Evolutionary conservation across 306 rosid genomes (phyloP), one percentile per base, ranked within the genome.

Genomic region (Acacia crassicarpa): DNA sequence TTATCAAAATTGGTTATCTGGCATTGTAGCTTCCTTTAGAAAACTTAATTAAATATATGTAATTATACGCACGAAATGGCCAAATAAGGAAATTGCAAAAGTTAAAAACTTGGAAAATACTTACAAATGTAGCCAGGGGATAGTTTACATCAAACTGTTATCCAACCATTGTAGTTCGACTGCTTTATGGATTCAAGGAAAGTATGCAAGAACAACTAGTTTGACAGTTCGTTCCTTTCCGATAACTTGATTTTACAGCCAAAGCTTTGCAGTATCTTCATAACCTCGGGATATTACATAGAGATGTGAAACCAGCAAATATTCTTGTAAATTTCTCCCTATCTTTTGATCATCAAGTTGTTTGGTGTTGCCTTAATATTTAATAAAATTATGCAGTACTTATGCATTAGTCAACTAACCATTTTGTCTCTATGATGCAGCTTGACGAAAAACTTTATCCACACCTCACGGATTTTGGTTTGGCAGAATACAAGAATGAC

Each of bases 271-370:
- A 84, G 84, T 90, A 93, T 81, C 90, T 95, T 76, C 99, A 95
- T 84, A 88, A 91, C 73, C 91, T 93, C 17, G 99, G 98, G 91
- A 89, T 95, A 81, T 82, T 95, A 54, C 99, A 93, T 84, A 89
- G 99, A 90, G 99, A 95, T 91, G 94, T 95, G 85, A 95, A 95
- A 89, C 98, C 99, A 56, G 94, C 93, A 84, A 95, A 95, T 87
- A 87, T 93, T 88, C 98, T 95, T 76, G 98, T 94, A 91, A 86
- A 48, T 71, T 75, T 76, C 89, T 85, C 82, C 75, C 82, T 82
- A 82, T 82, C 84, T 79, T 83, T 83, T 72, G 23, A 17, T 86
- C 67, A 73, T 77, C 11, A 45, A 27, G 70, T 78, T 38, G 17
- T 67, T 67, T 81, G 43, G 46, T 30, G 27, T 62, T 41, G 16